Evolutionary conservation across 2,329 filamentous ascomycete genomes (phyloP).

Genomic region (Cercospora sp.): DNA sequence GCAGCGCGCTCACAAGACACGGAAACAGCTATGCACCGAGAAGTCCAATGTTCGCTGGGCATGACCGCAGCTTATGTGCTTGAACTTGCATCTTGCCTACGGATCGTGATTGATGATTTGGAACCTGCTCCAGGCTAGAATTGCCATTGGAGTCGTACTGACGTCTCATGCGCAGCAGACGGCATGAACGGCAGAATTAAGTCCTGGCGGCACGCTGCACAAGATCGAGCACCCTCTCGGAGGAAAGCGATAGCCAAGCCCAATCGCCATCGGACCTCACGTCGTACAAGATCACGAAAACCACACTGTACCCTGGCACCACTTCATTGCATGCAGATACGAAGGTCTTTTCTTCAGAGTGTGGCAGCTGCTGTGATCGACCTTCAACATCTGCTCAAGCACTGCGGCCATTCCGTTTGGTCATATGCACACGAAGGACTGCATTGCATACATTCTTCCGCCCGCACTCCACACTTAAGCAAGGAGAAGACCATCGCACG

Average conservation of each 20-base stretch:
- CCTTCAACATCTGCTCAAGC: neutral
- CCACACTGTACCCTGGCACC: neutral
- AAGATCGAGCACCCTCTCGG: conserved; percentile 1
- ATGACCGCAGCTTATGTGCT: neutral
- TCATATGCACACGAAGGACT: neutral
- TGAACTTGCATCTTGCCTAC: neutral
- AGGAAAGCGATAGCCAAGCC: conserved; percentile 1
- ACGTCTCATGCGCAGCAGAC: neutral
- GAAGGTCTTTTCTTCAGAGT: neutral
- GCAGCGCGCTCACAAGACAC: neutral
- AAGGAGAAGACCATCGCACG: neutral
- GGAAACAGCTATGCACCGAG: neutral
- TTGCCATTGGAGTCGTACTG: conserved; percentile 1
- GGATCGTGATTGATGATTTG: neutral
- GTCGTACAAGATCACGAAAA: neutral
- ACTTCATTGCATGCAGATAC: neutral
- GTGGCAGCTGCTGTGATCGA: neutral
- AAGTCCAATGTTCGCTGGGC: neutral
- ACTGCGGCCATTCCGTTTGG: neutral
- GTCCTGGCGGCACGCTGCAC: conserved; percentile 1
- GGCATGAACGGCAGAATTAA: neutral
- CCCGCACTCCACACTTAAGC: neutral
- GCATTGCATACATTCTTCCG: neutral
- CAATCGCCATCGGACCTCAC: neutral
- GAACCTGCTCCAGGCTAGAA: neutral